Base-by-base conservation (phyloP, 2,329 filamentous ascomycete species). In the Curvularia eragrostidis region DNA sequence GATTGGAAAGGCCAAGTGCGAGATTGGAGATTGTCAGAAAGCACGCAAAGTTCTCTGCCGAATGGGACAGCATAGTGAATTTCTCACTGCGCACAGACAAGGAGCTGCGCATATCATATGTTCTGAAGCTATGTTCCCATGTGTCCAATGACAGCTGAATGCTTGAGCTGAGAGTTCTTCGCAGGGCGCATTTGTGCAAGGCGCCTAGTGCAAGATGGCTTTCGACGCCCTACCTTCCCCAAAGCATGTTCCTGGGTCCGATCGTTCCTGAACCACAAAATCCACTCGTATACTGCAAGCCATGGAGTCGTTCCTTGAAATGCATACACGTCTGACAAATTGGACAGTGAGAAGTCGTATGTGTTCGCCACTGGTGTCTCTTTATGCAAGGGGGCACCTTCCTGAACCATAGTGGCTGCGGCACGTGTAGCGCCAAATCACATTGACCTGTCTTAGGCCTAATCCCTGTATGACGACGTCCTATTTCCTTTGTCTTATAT, bases 1-100 rank as follows among this genome's bases (percentile, higher is more conserved):
- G 95, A 97, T 76, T 97, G 91, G 90, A 97, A 97, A 80, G 94
- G 95, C n/a, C 87, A 88, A 13, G 92, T 98, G 4, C 87, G 90
- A 68, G 94, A 98, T 74, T 98, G 87, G 86, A 59, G 47, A 21
- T 23, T 55, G 23, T 51, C 53, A 19, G 47, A 52, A 30, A 19
- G 34, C 39, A n/a, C 23, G 5, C 53, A 39, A 23, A 18, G 42
- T 50, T 10, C 38, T 28, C 48, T 21, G 3, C 28, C 36, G 2
- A 54, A 54, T 23, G 50, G 50, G 23, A 49, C 52, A n/a, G 13
- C 43, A 32, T 39, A 34, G 38, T 56, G 34, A 34, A 19, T 15
- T 32, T n/a, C 24, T 43, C 15, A 5, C 26, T 32, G 6, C 1
- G 10, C 21, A 12, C 26, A 32, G 28, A 28, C 15, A 30, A 47